phyloP scores from a whole-genome alignment of 306 rosid species.

The Lathyrus oleraceus region DNA sequence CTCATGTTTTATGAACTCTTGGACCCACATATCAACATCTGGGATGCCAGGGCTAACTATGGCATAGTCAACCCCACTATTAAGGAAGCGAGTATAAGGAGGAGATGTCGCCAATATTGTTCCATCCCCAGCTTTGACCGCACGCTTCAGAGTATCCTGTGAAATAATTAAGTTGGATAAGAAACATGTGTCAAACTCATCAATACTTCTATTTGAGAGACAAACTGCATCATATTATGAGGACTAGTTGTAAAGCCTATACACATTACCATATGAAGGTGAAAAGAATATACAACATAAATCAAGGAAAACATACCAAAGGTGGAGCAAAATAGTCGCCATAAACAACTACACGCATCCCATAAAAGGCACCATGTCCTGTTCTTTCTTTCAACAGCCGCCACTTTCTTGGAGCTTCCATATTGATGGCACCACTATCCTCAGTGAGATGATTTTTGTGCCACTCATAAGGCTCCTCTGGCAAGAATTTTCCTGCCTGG shows the following conservation, averaged over 20 bases:
- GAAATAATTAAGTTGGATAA: conserved; percentile 16
- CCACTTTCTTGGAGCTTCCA: conserved; percentile 99
- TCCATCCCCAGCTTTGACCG: conserved; percentile 88
- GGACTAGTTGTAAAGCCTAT: conserved; percentile 6
- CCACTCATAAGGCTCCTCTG: conserved; percentile 93
- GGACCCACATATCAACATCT: conserved; percentile 81
- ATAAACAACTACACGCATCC: conserved; percentile 70
- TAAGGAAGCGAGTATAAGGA: conserved; percentile 77
- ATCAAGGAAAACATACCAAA: conserved; percentile 58
- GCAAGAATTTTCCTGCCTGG: conserved; percentile 64
- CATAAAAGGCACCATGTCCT: conserved; percentile 83
- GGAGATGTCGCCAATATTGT: conserved; percentile 88
- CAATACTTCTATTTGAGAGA: background rate
- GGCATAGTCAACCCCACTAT: conserved; percentile 67
- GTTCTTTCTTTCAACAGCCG: conserved; percentile 79
- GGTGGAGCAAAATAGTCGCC: conserved; percentile 87
- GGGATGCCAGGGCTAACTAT: conserved; percentile 82
- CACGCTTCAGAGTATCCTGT: conserved; percentile 96
- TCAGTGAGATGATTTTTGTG: conserved; percentile 71
- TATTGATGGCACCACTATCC: conserved; percentile 71
- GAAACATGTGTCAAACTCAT: conserved; percentile 7
- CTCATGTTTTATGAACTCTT: conserved; percentile 82
- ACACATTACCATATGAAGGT: conserved; percentile 5
- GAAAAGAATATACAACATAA: conserved; percentile 2
- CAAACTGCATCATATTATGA: conserved; percentile 4